A percentile compares a stretch with the other conserved stretches of the same genome.
phyloP scores from a whole-genome alignment of 257 asterid species.

The Jacaranda mimosifolia region DNA sequence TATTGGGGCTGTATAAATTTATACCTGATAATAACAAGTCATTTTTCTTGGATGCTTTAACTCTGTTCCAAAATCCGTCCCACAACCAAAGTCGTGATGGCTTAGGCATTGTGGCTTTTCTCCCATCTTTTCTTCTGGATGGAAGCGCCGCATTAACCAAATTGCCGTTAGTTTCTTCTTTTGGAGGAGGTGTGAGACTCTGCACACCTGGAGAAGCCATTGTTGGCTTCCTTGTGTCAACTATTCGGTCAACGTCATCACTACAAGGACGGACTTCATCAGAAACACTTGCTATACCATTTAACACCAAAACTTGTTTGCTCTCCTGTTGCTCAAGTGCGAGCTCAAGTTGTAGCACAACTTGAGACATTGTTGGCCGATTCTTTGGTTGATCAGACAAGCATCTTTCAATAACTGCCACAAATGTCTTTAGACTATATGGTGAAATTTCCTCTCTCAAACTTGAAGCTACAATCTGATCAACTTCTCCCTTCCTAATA shows the following conservation, averaged over 20 bases:
- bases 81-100: slow-evolving; percentile 32
- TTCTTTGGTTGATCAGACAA: slow-evolving; percentile 53
- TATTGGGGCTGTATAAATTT: background rate
- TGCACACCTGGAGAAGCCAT: slow-evolving; percentile 16
- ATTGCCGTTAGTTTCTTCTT: background rate
- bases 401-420: slow-evolving; percentile 56
- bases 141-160: slow-evolving; percentile 19
- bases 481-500: no score
- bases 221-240: background rate
- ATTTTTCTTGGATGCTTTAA: slow-evolving; percentile 15
- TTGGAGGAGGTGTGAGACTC: background rate
- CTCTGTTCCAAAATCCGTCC: slow-evolving; percentile 31
- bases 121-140: slow-evolving; percentile 19
- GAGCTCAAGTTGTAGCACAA: no score
- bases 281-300: slow-evolving; percentile 15
- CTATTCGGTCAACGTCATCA: slow-evolving; percentile 4
- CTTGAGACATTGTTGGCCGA: slow-evolving; percentile 69
- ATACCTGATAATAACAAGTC: slow-evolving; percentile 4
- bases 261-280: slow-evolving; percentile 1
- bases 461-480: slow-evolving; percentile 50
- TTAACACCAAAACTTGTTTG: background rate
- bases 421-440: slow-evolving; percentile 49
- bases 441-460: slow-evolving; percentile 48
- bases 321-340: slow-evolving; percentile 43
- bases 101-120: slow-evolving; percentile 6